phyloP scores from a whole-genome alignment of 2,329 filamentous ascomycete species.

The Fusarium mexicanum region DNA sequence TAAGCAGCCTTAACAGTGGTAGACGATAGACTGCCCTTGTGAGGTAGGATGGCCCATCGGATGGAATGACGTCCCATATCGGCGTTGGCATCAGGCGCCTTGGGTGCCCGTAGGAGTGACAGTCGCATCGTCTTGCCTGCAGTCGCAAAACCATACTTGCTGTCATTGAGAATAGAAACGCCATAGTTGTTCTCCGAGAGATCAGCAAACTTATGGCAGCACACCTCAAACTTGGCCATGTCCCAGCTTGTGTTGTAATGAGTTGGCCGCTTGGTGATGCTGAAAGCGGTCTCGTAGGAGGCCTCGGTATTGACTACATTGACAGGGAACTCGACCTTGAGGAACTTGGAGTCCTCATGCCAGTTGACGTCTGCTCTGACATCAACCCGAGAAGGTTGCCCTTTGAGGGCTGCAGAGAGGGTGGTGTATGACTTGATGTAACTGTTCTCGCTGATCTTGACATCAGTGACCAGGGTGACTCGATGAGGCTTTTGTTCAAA shows the following conservation, averaged over 20 bases:
- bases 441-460: slow-evolving; percentile 86
- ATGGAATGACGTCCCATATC: slow-evolving; percentile 93
- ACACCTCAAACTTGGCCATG: slow-evolving; percentile 98
- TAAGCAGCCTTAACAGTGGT: slow-evolving; percentile 84
- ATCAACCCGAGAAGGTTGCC: slow-evolving; percentile 72
- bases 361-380: slow-evolving; percentile 91
- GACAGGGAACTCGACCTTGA: slow-evolving; percentile 98
- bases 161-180: slow-evolving; percentile 92
- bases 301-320: slow-evolving; percentile 91
- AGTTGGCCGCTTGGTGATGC: slow-evolving; percentile 86
- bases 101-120: slow-evolving; percentile 84
- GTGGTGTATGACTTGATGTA: slow-evolving; percentile 88
- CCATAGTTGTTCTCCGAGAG: slow-evolving; percentile 88
- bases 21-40: slow-evolving; percentile 75
- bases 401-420: slow-evolving; percentile 74
- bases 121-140: slow-evolving; percentile 89
- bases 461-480: slow-evolving; percentile 84
- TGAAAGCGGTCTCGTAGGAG: slow-evolving; percentile 94
- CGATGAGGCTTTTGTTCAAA: slow-evolving; percentile 76
- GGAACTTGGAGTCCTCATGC: slow-evolving; percentile 96
- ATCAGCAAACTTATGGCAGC: slow-evolving; percentile 94
- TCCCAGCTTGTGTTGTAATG: slow-evolving; percentile 99
- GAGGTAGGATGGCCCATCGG: slow-evolving; percentile 90
- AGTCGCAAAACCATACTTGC: slow-evolving; percentile 95
- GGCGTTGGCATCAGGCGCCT: slow-evolving; percentile 91